Evolutionary conservation across 306 rosid genomes (phyloP).

Genomic region (Casuarina cunninghamiana): DNA sequence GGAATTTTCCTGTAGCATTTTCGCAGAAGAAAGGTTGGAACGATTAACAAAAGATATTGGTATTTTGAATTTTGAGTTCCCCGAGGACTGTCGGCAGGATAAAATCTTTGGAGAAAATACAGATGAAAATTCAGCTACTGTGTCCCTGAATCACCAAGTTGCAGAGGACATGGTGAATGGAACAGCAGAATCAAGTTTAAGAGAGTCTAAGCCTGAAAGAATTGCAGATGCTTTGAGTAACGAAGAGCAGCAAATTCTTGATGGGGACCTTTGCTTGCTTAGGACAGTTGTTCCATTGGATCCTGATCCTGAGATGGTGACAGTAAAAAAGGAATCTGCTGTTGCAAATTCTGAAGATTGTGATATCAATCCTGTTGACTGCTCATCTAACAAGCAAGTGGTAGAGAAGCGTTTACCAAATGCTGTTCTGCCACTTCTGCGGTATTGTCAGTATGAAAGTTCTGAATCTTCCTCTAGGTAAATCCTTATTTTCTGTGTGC

Average conservation of each 20-base stretch:
- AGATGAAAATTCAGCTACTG: slow-evolving; percentile 42
- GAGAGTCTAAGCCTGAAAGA: slow-evolving; percentile 34
- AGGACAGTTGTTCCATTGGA: slow-evolving; percentile 39
- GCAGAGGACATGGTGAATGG: slow-evolving; percentile 43
- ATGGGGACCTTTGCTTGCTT: slow-evolving; percentile 40
- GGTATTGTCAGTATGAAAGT: slow-evolving; percentile 88
- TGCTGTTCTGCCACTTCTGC: slow-evolving; percentile 84
- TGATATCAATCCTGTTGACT: slow-evolving; percentile 56
- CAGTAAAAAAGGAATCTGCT: slow-evolving; percentile 45
- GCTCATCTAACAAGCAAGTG: slow-evolving; percentile 57
- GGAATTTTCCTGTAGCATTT: slow-evolving; percentile 69
- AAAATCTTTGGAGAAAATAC: slow-evolving; percentile 46
- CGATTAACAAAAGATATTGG: slow-evolving; percentile 67
- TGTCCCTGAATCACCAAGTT: slow-evolving; percentile 37
- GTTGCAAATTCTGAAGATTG: slow-evolving; percentile 46
- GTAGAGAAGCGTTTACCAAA: slow-evolving; percentile 72
- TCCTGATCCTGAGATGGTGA: slow-evolving; percentile 41
- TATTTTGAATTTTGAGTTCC: slow-evolving; percentile 55
- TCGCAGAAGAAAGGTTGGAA: slow-evolving; percentile 93
- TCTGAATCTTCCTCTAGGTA: slow-evolving; percentile 98
- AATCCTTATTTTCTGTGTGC: slow-evolving; percentile 27
- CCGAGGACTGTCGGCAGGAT: slow-evolving; percentile 39
- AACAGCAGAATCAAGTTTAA: slow-evolving; percentile 36
- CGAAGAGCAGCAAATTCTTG: slow-evolving; percentile 38
- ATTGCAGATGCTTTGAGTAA: slow-evolving; percentile 34